A percentile compares a stretch with the other conserved stretches of the same genome.
phyloP scores from a whole-genome alignment of 352 stramenopile genomes.

The Pythium pyrilobum region DNA sequence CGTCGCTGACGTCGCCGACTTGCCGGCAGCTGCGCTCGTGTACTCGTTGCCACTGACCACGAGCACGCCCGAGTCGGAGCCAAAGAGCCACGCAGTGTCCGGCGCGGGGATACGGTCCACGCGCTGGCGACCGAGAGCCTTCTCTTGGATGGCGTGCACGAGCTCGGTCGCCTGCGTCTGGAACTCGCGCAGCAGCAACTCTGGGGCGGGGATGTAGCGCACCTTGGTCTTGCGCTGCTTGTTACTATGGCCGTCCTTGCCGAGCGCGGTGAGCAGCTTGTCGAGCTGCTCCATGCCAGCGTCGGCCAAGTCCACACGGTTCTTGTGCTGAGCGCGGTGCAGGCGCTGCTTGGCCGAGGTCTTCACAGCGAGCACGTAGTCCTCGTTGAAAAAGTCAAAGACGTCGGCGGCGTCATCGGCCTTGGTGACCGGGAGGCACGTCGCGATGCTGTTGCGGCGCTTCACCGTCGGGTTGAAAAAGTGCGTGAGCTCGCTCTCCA shows the following conservation, averaged over 20 bases:
- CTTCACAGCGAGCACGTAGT: conserved; percentile 60
- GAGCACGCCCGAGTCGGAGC: conserved; percentile 38
- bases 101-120: conserved; percentile 63
- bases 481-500: conserved; percentile 36
- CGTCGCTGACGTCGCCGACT: background rate
- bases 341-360: conserved; percentile 51
- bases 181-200: conserved; percentile 68
- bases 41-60: conserved; percentile 37
- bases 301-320: conserved; percentile 67
- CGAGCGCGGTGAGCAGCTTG: conserved; percentile 59
- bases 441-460: conserved; percentile 18
- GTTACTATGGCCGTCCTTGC: conserved; percentile 63
- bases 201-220: conserved; percentile 67
- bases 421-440: background rate
- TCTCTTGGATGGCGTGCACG: conserved; percentile 69
- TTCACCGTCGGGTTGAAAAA: conserved; percentile 47
- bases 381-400: conserved; percentile 63
- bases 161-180: conserved; percentile 52
- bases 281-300: conserved; percentile 68
- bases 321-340: conserved; percentile 45
- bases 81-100: conserved; percentile 54
- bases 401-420: conserved; percentile 18
- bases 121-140: conserved; percentile 56
- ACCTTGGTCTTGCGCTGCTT: conserved; percentile 58
- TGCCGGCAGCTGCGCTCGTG: background rate